Evolutionary conservation across 345 rosid species (phyloP).

Genomic region (Lumnitzera littorea): DNA sequence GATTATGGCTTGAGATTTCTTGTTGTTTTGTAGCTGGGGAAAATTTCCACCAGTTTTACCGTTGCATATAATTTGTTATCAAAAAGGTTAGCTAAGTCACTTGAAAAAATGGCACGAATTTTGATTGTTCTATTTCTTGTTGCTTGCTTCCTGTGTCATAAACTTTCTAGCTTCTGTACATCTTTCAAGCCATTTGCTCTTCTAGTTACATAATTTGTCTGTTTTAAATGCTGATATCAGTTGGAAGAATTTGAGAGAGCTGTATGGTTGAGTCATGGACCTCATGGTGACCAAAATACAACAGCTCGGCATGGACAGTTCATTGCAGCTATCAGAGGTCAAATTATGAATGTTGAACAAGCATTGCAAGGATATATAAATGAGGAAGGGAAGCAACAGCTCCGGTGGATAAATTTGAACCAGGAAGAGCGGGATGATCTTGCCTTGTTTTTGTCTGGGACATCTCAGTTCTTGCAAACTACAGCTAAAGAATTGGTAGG

Average conservation of each 20-base stretch:
- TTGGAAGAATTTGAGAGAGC: conserved; percentile 80
- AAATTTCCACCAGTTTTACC: no score
- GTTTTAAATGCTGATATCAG: conserved; percentile 17
- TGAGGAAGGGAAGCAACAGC: conserved; percentile 38
- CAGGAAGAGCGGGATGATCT: conserved; percentile 79
- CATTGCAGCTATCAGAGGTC: conserved; percentile 51
- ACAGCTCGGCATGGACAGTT: conserved; percentile 12
- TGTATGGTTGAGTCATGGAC: conserved; percentile 59
- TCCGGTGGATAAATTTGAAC: conserved; percentile 62
- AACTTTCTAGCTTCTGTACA: no score
- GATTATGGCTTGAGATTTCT: no score
- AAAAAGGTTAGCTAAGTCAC: no score
- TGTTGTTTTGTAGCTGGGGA: no score
- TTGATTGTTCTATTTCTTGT: no score
- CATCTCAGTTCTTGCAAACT: conserved; percentile 10
- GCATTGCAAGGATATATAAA: conserved; percentile 37
- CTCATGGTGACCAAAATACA: conserved; percentile 19
- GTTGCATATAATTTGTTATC: conserved; percentile 7
- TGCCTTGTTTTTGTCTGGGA: conserved; percentile 68
- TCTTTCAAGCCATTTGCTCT: no score
- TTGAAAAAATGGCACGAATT: no score
- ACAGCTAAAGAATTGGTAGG: no score
- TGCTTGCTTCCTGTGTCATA: no score
- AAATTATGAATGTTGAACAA: conserved; percentile 38
- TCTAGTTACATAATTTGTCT: no score